Evolutionary conservation across 2,329 filamentous ascomycete genomes (phyloP), one percentile per base, ranked within the genome.

Genomic region (Hypomyces rosellus): DNA sequence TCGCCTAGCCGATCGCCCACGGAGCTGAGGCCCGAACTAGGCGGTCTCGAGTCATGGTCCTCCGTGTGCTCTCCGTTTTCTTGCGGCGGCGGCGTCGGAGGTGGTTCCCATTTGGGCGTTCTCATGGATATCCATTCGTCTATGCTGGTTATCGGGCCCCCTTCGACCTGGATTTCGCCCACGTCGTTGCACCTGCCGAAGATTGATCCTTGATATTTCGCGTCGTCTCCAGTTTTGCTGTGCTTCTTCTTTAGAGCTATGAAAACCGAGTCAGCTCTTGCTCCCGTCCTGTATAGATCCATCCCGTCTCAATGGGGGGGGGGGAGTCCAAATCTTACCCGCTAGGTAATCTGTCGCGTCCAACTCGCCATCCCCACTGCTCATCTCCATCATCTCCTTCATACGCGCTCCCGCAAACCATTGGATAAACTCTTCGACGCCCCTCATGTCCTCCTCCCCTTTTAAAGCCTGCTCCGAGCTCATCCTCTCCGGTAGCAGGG

Each of bases 201-300:
- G 0, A 93, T 79, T 0, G 92, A 96, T 30, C 89, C 89, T 58
- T 86, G 82, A 66, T 89, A 95, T 61, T 92, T 85, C 9, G 85
- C 85, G 62, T 95, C 90, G 61, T 95, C 89, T 55, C 87, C 88
- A 1, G 86, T 88, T 60, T 93, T 95, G 70, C 85, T 90, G 67
- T 95, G 88, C 64, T 95, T 96, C 70, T 91, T 93, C 69, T 95
- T 96, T 39, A 97, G 73, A 4, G 84, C 86, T 88, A 57, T 12
- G 2, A 14, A 4, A 1, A 18, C 36, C 48, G 16, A 54, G 13
- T 47, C 38, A 86, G 67, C 33, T 73, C 74, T 53, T 39, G 54
- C 13, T n/a, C 14, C 25, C 25, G 8, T 30, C 6, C 25, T 30
- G 6, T 30, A 11, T 30, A 30, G 6, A 20, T 20, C 20, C 25